A percentile compares a stretch with the other conserved stretches of the same genome.
Conservation (phyloP, 1,284 basidiomycete species). For the Dichomitus squalens region DNA sequence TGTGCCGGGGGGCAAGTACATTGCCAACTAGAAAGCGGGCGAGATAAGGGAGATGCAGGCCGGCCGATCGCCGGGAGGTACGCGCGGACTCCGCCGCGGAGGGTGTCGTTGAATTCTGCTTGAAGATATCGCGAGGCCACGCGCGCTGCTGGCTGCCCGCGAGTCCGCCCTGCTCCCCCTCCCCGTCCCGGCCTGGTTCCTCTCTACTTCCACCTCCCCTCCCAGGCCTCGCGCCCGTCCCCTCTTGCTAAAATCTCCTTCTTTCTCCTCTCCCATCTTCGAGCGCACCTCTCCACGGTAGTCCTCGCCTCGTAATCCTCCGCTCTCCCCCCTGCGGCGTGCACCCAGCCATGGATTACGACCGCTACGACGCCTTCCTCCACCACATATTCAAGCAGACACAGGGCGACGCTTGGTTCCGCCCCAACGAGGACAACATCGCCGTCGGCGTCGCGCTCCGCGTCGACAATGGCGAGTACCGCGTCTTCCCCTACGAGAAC, state of each 20-base stretch:
- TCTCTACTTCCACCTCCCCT: constrained; percentile 16
- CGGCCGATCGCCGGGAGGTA: not conserved
- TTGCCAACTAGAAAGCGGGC: not conserved
- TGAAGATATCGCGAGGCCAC: not conserved
- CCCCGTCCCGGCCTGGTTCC: constrained; percentile 14
- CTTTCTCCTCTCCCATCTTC: not conserved
- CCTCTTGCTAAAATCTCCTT: constrained; percentile 4
- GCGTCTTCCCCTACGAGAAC: constrained; percentile 76
- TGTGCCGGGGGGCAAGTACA: not conserved
- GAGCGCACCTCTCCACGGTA: constrained; percentile 1
- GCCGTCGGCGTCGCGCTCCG: constrained; percentile 67
- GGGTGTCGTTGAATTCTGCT: not conserved
- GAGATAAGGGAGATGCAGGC: not conserved
- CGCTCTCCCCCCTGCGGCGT: constrained; percentile 7
- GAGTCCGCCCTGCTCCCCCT: constrained; percentile 15
- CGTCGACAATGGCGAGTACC: constrained; percentile 58
- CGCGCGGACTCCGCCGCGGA: not conserved
- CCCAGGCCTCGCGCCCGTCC: constrained; percentile 4
- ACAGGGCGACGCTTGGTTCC: constrained; percentile 61
- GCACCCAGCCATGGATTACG: constrained; percentile 42
- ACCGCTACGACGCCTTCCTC: constrained; percentile 52
- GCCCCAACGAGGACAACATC: constrained; percentile 51
- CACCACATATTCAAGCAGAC: constrained; percentile 61
- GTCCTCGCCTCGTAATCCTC: constrained; percentile 11
- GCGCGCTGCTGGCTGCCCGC: constrained; percentile 3